These are phyloP conservation scores for Gilbertella persicaria DNA, from an alignment of 371 early-diverging fungal genomes.

Conservation along the genomic window DNA sequence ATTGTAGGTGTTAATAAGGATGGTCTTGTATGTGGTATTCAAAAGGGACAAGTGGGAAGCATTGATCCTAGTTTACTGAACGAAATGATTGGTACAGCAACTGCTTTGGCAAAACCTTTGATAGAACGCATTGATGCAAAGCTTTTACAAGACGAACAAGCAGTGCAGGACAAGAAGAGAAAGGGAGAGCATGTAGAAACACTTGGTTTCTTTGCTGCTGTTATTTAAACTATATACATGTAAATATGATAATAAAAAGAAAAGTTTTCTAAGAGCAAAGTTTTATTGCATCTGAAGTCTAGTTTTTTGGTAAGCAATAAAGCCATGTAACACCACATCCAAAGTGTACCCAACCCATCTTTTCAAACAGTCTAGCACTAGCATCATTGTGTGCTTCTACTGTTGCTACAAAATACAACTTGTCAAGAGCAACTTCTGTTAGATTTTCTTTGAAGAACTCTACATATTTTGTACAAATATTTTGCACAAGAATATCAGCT, in stretches of 20 bases:
- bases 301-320: background rate
- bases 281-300: background rate
- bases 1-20: constrained; percentile 79
- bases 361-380: constrained; percentile 7
- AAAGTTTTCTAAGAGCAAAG: too few species aligned
- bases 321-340: constrained; percentile 2
- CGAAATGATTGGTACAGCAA: constrained; percentile 80
- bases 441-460: background rate
- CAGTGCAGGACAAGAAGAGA: constrained; percentile 46
- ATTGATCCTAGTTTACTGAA: constrained; percentile 76
- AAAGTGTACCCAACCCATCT: constrained; percentile 3
- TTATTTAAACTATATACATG: constrained; percentile 39
- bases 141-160: constrained; percentile 50
- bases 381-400: constrained; percentile 10
- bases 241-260: too few species aligned
- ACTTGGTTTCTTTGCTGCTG: constrained; percentile 66
- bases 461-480: constrained; percentile 4
- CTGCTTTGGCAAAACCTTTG: constrained; percentile 58
- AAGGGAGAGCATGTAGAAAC: constrained; percentile 53
- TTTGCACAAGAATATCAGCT: constrained; percentile 3
- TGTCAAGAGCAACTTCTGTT: background rate
- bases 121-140: constrained; percentile 57
- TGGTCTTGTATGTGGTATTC: constrained; percentile 80
- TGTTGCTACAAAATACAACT: constrained; percentile 7
- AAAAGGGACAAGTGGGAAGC: constrained; percentile 78